Evolutionary conservation across 2,329 filamentous ascomycete species (phyloP).

Genomic region (Colletotrichum noveboracense): DNA sequence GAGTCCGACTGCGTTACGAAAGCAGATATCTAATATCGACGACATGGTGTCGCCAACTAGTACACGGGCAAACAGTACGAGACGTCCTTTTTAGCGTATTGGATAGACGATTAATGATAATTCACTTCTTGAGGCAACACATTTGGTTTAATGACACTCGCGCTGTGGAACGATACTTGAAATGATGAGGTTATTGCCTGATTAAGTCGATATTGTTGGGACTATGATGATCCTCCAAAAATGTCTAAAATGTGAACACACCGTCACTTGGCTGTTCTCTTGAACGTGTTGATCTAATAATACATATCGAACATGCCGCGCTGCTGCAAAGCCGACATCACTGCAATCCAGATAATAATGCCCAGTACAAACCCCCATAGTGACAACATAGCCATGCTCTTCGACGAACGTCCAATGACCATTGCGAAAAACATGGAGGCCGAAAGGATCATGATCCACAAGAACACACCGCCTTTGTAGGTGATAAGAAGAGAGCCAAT

Average conservation of each 20-base stretch:
- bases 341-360: background rate
- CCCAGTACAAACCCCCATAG: background rate
- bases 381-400: background rate
- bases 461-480: background rate
- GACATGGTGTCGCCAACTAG: slow-evolving; percentile 11
- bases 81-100: slow-evolving; percentile 12
- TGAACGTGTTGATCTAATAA: background rate
- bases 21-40: background rate
- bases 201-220: background rate
- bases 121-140: slow-evolving; percentile 8
- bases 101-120: slow-evolving; percentile 21
- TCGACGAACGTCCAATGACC: background rate
- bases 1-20: background rate
- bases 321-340: background rate
- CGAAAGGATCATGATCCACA: background rate
- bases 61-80: slow-evolving; percentile 3
- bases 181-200: background rate
- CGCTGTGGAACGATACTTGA: background rate
- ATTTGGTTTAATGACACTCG: too few relatives aligned
- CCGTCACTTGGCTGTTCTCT: background rate
- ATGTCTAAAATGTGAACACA: background rate
- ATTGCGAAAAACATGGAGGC: background rate
- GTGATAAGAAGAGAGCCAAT: background rate
- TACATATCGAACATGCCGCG: background rate
- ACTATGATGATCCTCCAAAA: background rate